phyloP scores from a whole-genome alignment of 2,329 filamentous ascomycete genomes.

The Epichloe brachyelytri region DNA sequence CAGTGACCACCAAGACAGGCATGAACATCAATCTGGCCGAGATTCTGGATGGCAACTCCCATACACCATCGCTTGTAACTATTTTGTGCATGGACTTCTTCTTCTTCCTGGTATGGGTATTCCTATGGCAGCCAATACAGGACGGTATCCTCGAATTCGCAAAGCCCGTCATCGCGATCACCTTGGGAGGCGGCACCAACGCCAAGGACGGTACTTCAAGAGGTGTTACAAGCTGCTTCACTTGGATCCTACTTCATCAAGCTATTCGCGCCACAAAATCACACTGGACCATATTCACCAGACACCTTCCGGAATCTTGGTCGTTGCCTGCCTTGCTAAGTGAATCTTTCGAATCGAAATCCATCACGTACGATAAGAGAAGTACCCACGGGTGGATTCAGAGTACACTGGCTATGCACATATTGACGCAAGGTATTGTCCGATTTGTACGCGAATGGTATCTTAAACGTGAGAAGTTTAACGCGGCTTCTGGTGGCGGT shows the following conservation, averaged over 20 bases:
- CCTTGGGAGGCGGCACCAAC: conserved; percentile 68
- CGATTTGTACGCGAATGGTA: conserved; percentile 60
- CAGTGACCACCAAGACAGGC: conserved; percentile 63
- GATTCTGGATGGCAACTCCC: conserved; percentile 77
- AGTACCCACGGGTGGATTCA: conserved; percentile 53
- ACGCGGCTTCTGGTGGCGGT: conserved; percentile 31
- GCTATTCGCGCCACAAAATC: conserved; percentile 35
- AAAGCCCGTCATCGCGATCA: conserved; percentile 86
- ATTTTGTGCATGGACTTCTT: conserved; percentile 74
- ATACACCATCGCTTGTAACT: conserved; percentile 74
- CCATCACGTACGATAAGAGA: conserved; percentile 39
- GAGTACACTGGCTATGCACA: conserved; percentile 60
- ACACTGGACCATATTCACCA: conserved; percentile 33
- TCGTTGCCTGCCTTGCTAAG: conserved; percentile 31
- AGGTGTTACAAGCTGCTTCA: conserved; percentile 58
- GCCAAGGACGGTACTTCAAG: conserved; percentile 55
- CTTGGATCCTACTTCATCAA: conserved; percentile 49
- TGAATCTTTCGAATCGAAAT: conserved; percentile 30
- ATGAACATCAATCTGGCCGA: conserved; percentile 76
- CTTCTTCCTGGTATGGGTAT: conserved; percentile 74
- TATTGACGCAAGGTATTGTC: conserved; percentile 59
- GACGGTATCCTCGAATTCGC: conserved; percentile 81
- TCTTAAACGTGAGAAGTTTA: conserved; percentile 44
- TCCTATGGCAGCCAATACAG: conserved; percentile 77
- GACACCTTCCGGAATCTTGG: conserved; percentile 34